Base-by-base conservation (phyloP, 2,329 filamentous ascomycete species). In the Fusarium napiforme region DNA sequence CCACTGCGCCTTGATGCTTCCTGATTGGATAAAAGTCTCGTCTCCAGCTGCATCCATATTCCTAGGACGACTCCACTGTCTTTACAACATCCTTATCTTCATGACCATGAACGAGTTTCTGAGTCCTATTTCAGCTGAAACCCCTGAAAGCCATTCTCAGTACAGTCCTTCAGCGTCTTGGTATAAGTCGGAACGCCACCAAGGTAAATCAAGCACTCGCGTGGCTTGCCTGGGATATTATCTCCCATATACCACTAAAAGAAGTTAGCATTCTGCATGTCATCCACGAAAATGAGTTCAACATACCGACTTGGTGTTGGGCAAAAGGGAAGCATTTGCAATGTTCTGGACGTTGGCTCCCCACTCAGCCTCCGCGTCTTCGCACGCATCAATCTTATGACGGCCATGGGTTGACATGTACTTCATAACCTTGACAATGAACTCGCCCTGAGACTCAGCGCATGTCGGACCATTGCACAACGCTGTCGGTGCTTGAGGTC, bases 1-100 rank as follows among this genome's bases (percentile, higher is more conserved):
- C 57, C 57, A 60, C 57, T 60, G 60, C 58, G 61, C 61, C 62
- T 55, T 56, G 7, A 23, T 9, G 11, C 34, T 43, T 28, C 6
- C 18, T 47, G 30, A 47, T 58, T 47, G 55, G 55, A 47, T 47
- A 3, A 8, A 30, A 15, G 0, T 4, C 9, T 21, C 0, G 1
- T 3, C 19, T 3, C 2, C 4, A 15, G 0, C 2, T 15, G 1
- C 8, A 0, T 0, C 0, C 0, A 47, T 50, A 50, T 34, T 5
- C 1, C 11, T 50, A n/a, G n/a, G 1, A 2, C 4, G 0, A 6
- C 6, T 26, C 49, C 49, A 11, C 32, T 8, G 11, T 34, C 16
- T 19, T 14, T 2, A 1, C 9, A 7, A 2, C 0, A 6, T 28
- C 12, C 2, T 49, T 7, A 36, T 34, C 11, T 9, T 18, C 11